Evolutionary conservation across 345 rosid genomes (phyloP).

Genomic region (Excoecaria cochinchinensis): DNA sequence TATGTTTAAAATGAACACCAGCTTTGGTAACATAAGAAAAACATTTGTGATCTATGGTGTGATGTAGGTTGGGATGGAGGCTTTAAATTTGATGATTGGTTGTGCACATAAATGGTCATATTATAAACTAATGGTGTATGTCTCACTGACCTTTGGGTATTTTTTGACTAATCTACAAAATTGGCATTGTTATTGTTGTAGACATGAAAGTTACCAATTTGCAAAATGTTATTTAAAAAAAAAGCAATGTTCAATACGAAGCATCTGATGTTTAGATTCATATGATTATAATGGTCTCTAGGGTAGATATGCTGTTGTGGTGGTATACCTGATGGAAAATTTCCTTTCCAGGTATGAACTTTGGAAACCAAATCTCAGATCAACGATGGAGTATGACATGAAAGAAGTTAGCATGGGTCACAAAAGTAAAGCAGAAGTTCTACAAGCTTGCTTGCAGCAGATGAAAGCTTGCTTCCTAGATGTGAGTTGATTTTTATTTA

Average conservation of each 20-base stretch:
- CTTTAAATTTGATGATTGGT: background rate
- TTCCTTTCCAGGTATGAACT: slow-evolving; percentile 67
- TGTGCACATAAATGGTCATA: background rate
- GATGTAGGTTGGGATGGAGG: background rate
- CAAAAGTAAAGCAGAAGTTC: slow-evolving; percentile 79
- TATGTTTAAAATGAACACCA: background rate
- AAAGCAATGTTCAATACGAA: background rate
- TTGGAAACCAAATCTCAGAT: slow-evolving; percentile 97
- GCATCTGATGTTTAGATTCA: background rate
- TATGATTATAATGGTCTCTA: background rate
- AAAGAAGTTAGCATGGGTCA: slow-evolving; percentile 84
- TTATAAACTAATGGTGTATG: background rate
- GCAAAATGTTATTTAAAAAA: background rate
- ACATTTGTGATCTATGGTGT: background rate
- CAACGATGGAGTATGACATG: slow-evolving; percentile 94
- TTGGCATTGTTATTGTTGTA: background rate
- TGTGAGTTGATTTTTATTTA: slow-evolving; percentile 48
- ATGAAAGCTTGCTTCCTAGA: slow-evolving; percentile 97
- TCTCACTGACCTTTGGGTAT: background rate
- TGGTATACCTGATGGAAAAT: slow-evolving; percentile 13
- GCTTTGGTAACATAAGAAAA: background rate
- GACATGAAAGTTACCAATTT: background rate
- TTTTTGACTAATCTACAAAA: background rate
- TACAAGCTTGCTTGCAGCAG: slow-evolving; percentile 83
- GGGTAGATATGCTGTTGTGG: background rate